Percentiles rank a stretch among this genome's conserved stretches.
Conservation (phyloP, 2,329 filamentous ascomycete species). For the Penicillium sp. region DNA sequence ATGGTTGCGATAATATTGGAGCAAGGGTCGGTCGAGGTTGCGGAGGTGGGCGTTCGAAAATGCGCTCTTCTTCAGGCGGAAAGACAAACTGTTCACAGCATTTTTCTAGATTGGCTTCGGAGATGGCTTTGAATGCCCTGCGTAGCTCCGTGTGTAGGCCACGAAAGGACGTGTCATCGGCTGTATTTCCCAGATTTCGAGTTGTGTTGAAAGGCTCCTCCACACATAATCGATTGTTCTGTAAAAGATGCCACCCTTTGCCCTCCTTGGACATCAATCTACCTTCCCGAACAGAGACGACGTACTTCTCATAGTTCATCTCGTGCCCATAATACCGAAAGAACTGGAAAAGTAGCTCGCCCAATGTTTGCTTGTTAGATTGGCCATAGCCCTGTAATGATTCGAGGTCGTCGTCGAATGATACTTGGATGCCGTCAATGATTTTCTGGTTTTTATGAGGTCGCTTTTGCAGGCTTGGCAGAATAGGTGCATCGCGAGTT, state of each 20-base stretch:
- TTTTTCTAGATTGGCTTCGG: slow-evolving; percentile 71
- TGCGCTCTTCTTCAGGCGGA: slow-evolving; percentile 70
- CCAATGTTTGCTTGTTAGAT: slow-evolving; percentile 76
- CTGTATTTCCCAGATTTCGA: slow-evolving; percentile 91
- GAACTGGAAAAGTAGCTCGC: slow-evolving; percentile 88
- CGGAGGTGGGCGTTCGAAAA: slow-evolving; percentile 54
- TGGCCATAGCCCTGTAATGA: slow-evolving; percentile 69
- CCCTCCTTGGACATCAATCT: slow-evolving; percentile 73
- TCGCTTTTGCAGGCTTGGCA: slow-evolving; percentile 79
- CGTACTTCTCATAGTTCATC: slow-evolving; percentile 79
- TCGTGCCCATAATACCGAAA: slow-evolving; percentile 94
- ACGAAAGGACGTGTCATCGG: slow-evolving; percentile 88
- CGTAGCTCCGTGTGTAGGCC: slow-evolving; percentile 87
- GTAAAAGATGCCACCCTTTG: slow-evolving; percentile 78
- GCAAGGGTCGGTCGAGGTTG: slow-evolving; percentile 55
- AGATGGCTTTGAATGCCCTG: slow-evolving; percentile 78
- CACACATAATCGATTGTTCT: slow-evolving; percentile 84
- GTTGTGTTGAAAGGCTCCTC: slow-evolving; percentile 93
- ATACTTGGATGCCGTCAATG: slow-evolving; percentile 63
- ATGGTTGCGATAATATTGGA: slow-evolving; percentile 35
- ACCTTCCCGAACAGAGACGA: slow-evolving; percentile 80
- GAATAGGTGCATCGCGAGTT: slow-evolving; percentile 73
- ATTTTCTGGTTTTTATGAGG: slow-evolving; percentile 59
- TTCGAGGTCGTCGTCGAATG: slow-evolving; percentile 83
- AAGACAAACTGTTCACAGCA: slow-evolving; percentile 87